A percentile compares a stretch with the other conserved stretches of the same genome.
These are phyloP conservation scores for Arthrocladium fulminans DNA, from an alignment of 2,329 filamentous ascomycete species.

Conservation along the genomic window DNA sequence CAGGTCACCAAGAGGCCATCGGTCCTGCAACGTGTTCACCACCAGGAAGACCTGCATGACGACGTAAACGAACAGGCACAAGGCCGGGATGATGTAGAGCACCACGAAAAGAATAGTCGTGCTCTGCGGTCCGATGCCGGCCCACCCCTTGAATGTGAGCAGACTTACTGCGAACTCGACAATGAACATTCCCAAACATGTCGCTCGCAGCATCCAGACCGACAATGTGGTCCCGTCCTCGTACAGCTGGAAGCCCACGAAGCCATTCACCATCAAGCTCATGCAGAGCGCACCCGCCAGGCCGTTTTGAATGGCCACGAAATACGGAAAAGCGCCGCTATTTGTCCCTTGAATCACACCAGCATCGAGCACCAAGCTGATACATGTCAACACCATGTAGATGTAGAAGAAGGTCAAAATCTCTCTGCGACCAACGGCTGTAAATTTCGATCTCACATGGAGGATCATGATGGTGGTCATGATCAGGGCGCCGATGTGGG, in stretches of 20 bases:
- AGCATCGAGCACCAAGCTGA: constrained; percentile 83
- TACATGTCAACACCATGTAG: constrained; percentile 81
- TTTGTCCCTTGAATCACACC: constrained; percentile 75
- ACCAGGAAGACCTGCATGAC: constrained; percentile 84
- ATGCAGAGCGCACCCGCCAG: constrained; percentile 78
- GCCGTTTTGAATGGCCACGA: constrained; percentile 78
- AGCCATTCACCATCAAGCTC: constrained; percentile 89
- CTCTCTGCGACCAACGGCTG: constrained; percentile 70
- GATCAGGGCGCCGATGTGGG: constrained; percentile 79
- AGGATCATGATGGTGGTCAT: constrained; percentile 98
- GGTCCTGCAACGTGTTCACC: constrained; percentile 79
- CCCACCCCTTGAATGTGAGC: constrained; percentile 88
- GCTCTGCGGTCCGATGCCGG: constrained; percentile 72
- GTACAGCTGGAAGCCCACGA: constrained; percentile 96
- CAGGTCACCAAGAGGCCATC: constrained; percentile 92
- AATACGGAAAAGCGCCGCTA: constrained; percentile 75
- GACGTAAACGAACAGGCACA: constrained; percentile 78
- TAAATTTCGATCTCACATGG: constrained; percentile 95
- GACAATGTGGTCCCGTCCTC: constrained; percentile 92
- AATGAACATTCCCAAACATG: constrained; percentile 71
- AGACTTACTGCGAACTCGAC: constrained; percentile 81
- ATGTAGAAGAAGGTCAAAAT: constrained; percentile 93
- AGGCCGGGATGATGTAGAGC: constrained; percentile 79
- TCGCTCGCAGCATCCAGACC: constrained; percentile 79
- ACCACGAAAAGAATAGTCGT: constrained; percentile 86